phyloP scores from a whole-genome alignment of 352 stramenopile genomes.

The Aphanomyces cochlioides region DNA sequence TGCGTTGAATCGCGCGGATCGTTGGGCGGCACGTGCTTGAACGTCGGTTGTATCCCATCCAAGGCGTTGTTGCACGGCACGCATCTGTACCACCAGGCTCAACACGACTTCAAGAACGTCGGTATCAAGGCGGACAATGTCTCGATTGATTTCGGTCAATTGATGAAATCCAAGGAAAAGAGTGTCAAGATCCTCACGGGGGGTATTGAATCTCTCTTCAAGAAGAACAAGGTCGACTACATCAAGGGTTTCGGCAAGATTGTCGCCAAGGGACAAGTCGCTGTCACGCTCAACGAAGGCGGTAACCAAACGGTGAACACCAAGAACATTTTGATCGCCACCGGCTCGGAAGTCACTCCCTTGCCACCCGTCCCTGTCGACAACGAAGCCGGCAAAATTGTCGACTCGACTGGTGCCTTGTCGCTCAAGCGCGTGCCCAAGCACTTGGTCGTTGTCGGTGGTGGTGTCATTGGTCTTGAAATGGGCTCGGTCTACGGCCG shows the following conservation, averaged over 20 bases:
- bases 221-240: constrained; percentile 99
- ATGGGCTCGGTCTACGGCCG: constrained; percentile 98
- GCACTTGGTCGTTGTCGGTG: constrained; percentile 95
- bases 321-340: constrained; percentile 97
- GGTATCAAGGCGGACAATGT: constrained; percentile 91
- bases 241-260: constrained; percentile 96
- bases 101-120: constrained; percentile 95
- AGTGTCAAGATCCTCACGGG: constrained; percentile 92
- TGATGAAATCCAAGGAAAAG: constrained; percentile 96
- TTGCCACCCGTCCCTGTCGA: constrained; percentile 96
- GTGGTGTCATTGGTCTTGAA: constrained; percentile 98
- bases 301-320: constrained; percentile 90
- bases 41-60: constrained; percentile 99
- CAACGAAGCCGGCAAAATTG: constrained; percentile 95
- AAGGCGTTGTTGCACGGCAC: constrained; percentile 96
- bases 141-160: constrained; percentile 92
- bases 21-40: constrained; percentile 97
- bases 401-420: constrained; percentile 98
- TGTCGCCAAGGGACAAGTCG: constrained; percentile 87
- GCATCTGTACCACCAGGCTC: constrained; percentile 95
- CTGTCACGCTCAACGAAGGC: constrained; percentile 88
- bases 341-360: constrained; percentile 87
- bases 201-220: constrained; percentile 98
- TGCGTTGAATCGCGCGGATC: constrained; percentile 96
- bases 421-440: constrained; percentile 91